Evolutionary conservation across 495 filamentous ascomycete species (phyloP), one percentile per base, ranked within the genome.

Genomic region (Lophiostoma macrostomum): DNA sequence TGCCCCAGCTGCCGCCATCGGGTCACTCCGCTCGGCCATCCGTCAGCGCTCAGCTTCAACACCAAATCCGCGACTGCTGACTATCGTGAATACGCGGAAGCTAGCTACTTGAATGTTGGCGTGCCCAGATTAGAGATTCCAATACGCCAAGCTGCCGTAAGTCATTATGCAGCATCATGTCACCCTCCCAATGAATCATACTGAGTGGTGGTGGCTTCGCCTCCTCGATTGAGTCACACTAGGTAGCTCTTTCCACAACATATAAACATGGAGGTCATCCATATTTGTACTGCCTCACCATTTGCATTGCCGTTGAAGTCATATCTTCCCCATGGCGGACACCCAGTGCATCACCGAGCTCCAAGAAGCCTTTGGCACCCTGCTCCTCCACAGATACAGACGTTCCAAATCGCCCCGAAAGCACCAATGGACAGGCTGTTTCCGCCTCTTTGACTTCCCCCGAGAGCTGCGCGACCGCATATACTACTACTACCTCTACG

Each of bases 381-480:
- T 30, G 19, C 29, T 31, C 20, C 7, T 4, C 13, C 3, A 25
- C 20, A 28, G 14, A 3, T 23, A 22, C 20, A 38, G 8, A 13
- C 41, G 4, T 25, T 1, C 16, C 25, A 13, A 28, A 28, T 22
- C 22, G 12, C 19, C 13, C 23, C 36, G 13, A 23, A 14, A 23
- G 11, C 18, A 24, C 11, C 11, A 10, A 19, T 58, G 54, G 54
- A 58, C 6, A n/a, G 54, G 38, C 7, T 16, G 29, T 20, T 58
- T 58, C 39, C 14, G 25, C 16, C 13, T 58, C 22, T 29, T 58
- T 16, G 8, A 8, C 24, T 38, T 50, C 18, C 54, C 54, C 10
- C 45, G 45, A 12, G 54, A 58, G 16, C 36, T 58, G 1, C 45
- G 46, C 25, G 54, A 58, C 47, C 7, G 16, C 13, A 58, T 58